Evolutionary conservation across 345 rosid species (phyloP).

Genomic region (Acer negundo): DNA sequence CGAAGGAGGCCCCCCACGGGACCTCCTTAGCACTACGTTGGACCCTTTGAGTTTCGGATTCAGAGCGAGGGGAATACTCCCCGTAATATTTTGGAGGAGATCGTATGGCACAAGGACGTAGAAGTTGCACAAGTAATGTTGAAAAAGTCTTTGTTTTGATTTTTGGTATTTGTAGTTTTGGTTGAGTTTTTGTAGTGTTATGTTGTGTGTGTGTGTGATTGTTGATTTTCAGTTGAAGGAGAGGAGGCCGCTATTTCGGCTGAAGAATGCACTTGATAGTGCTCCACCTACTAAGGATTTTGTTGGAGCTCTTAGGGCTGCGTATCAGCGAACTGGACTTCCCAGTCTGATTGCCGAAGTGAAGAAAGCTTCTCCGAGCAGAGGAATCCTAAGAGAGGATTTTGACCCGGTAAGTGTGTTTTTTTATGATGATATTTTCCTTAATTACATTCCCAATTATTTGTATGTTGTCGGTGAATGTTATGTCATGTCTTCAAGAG

Average conservation of each 20-base stretch:
- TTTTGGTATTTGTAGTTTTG: background rate
- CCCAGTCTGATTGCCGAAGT: slow-evolving; percentile 97
- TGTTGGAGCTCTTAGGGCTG: slow-evolving; percentile 75
- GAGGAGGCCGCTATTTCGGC: slow-evolving; percentile 50
- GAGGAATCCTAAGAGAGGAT: slow-evolving; percentile 84
- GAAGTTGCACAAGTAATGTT: slow-evolving; percentile 66
- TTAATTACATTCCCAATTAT: slow-evolving; percentile 11
- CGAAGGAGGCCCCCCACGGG: slow-evolving; percentile 76
- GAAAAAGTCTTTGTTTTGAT: background rate
- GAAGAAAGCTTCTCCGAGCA: slow-evolving; percentile 96
- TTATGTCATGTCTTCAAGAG: background rate
- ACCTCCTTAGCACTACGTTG: slow-evolving; percentile 85
- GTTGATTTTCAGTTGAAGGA: slow-evolving; percentile 56
- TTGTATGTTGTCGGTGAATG: background rate
- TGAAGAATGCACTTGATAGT: slow-evolving; percentile 58
- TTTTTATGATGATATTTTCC: too few species aligned
- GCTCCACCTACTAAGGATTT: slow-evolving; percentile 79
- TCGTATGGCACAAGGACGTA: slow-evolving; percentile 79
- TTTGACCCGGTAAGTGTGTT: slow-evolving; percentile 62
- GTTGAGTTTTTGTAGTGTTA: background rate
- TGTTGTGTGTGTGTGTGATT: background rate
- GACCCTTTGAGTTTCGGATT: slow-evolving; percentile 85
- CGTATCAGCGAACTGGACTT: slow-evolving; percentile 61
- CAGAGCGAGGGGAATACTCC: slow-evolving; percentile 85
- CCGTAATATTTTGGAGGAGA: slow-evolving; percentile 85